Evolutionary conservation across 2,329 filamentous ascomycete species (phyloP).

Genomic region (Penicillium glabrum): DNA sequence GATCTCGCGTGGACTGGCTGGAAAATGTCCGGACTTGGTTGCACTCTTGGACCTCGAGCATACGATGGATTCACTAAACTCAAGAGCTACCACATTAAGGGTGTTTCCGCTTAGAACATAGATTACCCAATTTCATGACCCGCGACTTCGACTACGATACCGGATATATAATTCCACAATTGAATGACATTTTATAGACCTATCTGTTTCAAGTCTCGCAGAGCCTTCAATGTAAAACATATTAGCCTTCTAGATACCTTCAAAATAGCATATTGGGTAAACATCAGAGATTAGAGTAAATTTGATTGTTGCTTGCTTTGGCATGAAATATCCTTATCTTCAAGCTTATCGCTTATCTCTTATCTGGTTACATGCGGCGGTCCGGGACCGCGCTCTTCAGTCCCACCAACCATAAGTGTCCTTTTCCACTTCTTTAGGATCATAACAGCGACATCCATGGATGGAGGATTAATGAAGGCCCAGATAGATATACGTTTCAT

Average conservation of each 20-base stretch:
- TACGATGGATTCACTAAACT: conserved; percentile 92
- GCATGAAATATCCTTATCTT: neutral
- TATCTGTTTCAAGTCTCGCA: too few relatives aligned
- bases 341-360: neutral
- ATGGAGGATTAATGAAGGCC: too few relatives aligned
- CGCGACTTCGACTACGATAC: neutral
- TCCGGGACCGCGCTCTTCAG: neutral
- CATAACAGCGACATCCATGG: too few relatives aligned
- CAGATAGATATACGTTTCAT: too few relatives aligned
- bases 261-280: rapidly evolving
- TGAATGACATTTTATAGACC: neutral
- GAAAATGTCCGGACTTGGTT: conserved; percentile 90
- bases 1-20: conserved; percentile 89
- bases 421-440: too few relatives aligned
- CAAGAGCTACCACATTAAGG: conserved; percentile 84
- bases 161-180: neutral
- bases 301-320: neutral
- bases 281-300: neutral
- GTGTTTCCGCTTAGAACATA: conserved; percentile 1
- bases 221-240: neutral
- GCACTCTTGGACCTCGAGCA: conserved; percentile 79
- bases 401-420: neutral
- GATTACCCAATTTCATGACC: neutral
- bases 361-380: neutral
- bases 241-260: neutral